phyloP scores from a whole-genome alignment of 2,329 filamentous ascomycete species.

The Rosellinia necatrix region DNA sequence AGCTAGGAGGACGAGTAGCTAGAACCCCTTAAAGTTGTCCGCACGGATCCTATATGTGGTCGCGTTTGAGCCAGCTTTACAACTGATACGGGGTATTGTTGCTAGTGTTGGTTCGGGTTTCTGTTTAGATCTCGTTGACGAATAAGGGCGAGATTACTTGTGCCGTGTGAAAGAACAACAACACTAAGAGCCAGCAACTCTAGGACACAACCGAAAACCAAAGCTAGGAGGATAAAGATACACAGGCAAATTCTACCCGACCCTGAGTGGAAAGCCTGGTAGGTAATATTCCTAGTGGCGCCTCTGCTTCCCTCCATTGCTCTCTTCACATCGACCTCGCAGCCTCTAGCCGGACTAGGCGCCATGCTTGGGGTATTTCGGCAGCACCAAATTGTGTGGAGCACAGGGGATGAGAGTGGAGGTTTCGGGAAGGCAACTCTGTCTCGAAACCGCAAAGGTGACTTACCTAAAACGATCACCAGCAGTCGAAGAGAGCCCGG shows the following conservation, averaged over 20 bases:
- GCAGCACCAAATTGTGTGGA: conserved; percentile 31
- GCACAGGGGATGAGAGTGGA: conserved; percentile 36
- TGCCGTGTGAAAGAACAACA: conserved; percentile 1
- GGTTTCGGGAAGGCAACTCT: conserved; percentile 38
- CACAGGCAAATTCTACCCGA: conserved; percentile 13
- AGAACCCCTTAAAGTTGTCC: background rate
- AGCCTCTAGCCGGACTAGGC: conserved; percentile 11
- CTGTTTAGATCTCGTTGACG: background rate
- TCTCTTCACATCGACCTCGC: conserved; percentile 9
- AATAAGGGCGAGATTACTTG: background rate
- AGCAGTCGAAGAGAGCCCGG: conserved; percentile 20
- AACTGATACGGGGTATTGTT: conserved; percentile 8
- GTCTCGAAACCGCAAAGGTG: conserved; percentile 34
- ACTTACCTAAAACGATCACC: conserved; percentile 23
- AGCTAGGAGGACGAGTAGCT: conserved; percentile 10
- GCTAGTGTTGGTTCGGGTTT: background rate
- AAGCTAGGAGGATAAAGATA: conserved; percentile 19
- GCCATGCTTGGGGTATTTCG: conserved; percentile 26
- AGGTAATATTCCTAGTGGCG: conserved; percentile 32
- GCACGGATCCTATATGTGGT: background rate
- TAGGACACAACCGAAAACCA: background rate
- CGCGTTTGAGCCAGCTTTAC: conserved; percentile 16
- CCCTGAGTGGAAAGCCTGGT: conserved; percentile 22
- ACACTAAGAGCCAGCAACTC: conserved; percentile 11
- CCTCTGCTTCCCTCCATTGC: conserved; percentile 14